Percentiles rank a stretch among this genome's conserved stretches.
Conservation (phyloP, 805 yeast species). For the Osmozyma mogii region DNA sequence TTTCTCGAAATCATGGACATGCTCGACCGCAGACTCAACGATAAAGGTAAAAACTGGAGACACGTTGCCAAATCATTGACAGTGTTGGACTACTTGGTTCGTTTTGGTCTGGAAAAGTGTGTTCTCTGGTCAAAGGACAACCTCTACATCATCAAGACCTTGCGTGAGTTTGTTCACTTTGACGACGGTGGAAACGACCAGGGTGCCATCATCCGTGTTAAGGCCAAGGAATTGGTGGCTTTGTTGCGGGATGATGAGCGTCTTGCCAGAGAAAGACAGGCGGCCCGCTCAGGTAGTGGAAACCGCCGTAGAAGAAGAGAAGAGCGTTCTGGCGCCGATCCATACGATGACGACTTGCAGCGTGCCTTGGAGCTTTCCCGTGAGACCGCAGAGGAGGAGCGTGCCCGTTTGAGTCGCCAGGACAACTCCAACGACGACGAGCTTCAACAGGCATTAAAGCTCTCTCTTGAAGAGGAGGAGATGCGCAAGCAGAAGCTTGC, state of each 20-base stretch:
- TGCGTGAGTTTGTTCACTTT: conserved; percentile 78
- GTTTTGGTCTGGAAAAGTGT: conserved; percentile 81
- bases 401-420: conserved; percentile 42
- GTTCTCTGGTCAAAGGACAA: conserved; percentile 90
- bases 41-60: conserved; percentile 95
- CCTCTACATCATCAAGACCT: conserved; percentile 77
- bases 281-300: conserved; percentile 21
- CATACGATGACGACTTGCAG: conserved; percentile 68
- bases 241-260: conserved; percentile 77
- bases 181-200: conserved; percentile 79
- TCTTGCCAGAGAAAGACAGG: conserved; percentile 58
- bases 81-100: conserved; percentile 78
- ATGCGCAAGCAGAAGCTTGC: conserved; percentile 40
- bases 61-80: conserved; percentile 90
- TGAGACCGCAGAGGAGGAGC: conserved; percentile 79
- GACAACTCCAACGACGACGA: conserved; percentile 46
- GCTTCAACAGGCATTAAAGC: conserved; percentile 58
- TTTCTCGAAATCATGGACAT: conserved; percentile 89
- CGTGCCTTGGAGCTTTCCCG: conserved; percentile 75
- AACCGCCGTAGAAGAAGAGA: conserved; percentile 24
- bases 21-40: conserved; percentile 85
- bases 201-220: conserved; percentile 78
- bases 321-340: conserved; percentile 16
- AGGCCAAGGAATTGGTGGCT: conserved; percentile 83
- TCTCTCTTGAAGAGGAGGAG: conserved; percentile 73